phyloP scores from a whole-genome alignment of 139 green algal genomes.

The Diplosphaera chodatii region DNA sequence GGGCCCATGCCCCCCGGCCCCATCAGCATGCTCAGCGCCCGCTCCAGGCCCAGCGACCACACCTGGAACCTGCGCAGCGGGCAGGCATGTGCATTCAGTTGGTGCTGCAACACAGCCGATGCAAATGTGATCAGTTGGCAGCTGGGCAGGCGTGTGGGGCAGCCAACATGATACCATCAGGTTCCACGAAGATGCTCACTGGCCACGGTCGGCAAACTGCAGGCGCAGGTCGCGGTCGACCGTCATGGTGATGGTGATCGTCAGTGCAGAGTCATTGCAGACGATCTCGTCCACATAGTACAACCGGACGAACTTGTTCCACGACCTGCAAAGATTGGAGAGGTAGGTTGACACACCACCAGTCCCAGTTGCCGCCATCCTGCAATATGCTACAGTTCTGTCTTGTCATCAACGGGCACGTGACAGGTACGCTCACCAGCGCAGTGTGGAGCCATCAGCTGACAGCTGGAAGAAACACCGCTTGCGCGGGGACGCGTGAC shows the following conservation, averaged over 20 bases:
- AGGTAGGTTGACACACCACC: too few relatives aligned
- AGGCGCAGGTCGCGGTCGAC: slow-evolving; percentile 20
- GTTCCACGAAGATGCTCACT: too few relatives aligned
- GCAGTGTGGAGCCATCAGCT: slow-evolving; percentile 37
- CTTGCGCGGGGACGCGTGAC: slow-evolving; percentile 20
- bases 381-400: too few relatives aligned
- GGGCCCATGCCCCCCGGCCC: too few relatives aligned
- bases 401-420: too few relatives aligned
- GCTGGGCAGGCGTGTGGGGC: too few relatives aligned
- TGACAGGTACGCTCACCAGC: slow-evolving; percentile 17
- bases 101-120: too few relatives aligned
- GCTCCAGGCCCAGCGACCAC: slow-evolving; percentile 15
- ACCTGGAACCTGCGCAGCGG: slow-evolving; percentile 7
- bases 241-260: slow-evolving; percentile 18
- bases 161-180: too few relatives aligned
- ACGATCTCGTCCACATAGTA: slow-evolving; percentile 30
- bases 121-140: too few relatives aligned
- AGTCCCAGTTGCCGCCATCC: too few relatives aligned
- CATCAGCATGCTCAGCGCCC: slow-evolving; percentile 4
- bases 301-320: slow-evolving; percentile 43
- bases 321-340: slow-evolving; percentile 13
- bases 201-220: slow-evolving; percentile 3
- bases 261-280: slow-evolving; percentile 1
- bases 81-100: neutral
- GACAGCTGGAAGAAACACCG: slow-evolving; percentile 47